A percentile compares a stretch with the other conserved stretches of the same genome.
Evolutionary conservation across 1,284 basidiomycete genomes (phyloP).

Genomic region (Sutorius eximius): DNA sequence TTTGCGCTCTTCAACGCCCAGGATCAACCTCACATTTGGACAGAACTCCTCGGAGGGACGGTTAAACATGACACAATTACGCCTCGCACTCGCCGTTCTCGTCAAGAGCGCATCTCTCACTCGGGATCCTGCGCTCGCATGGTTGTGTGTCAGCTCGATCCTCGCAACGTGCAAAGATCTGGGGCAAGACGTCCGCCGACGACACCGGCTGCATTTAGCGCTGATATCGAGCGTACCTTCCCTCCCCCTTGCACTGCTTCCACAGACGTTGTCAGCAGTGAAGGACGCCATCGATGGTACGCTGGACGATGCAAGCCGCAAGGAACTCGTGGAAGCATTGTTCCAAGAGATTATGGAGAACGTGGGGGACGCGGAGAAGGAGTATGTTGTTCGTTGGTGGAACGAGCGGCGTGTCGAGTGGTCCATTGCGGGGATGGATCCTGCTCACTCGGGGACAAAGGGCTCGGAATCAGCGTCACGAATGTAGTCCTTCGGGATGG

Average conservation of each 20-base stretch:
- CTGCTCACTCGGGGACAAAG: neutral
- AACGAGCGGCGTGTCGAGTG: conserved; percentile 39
- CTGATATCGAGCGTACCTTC: conserved; percentile 61
- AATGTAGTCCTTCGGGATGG: conserved; percentile 9
- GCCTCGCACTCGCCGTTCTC: conserved; percentile 65
- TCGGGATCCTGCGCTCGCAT: conserved; percentile 46
- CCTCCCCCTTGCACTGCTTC: conserved; percentile 54
- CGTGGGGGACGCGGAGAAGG: conserved; percentile 67
- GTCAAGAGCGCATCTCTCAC: conserved; percentile 53
- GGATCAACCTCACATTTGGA: conserved; percentile 1
- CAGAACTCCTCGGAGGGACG: conserved; percentile 65
- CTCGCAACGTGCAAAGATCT: conserved; percentile 35
- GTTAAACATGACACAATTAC: conserved; percentile 58
- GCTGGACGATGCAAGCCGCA: conserved; percentile 24
- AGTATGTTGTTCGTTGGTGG: conserved; percentile 68
- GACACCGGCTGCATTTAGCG: conserved; percentile 55
- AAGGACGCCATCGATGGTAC: conserved; percentile 36
- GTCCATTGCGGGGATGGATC: conserved; percentile 9
- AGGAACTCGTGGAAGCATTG: conserved; percentile 54
- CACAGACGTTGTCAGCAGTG: conserved; percentile 51
- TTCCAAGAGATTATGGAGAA: conserved; percentile 60
- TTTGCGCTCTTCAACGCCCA: neutral
- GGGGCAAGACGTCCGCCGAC: conserved; percentile 32
- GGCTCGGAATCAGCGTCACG: conserved; percentile 3
- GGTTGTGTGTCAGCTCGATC: conserved; percentile 60